Percentiles rank a stretch among this genome's conserved stretches.
Evolutionary conservation across 2,329 filamentous ascomycete genomes (phyloP).

Genomic region (Amesomyces nigricolor): DNA sequence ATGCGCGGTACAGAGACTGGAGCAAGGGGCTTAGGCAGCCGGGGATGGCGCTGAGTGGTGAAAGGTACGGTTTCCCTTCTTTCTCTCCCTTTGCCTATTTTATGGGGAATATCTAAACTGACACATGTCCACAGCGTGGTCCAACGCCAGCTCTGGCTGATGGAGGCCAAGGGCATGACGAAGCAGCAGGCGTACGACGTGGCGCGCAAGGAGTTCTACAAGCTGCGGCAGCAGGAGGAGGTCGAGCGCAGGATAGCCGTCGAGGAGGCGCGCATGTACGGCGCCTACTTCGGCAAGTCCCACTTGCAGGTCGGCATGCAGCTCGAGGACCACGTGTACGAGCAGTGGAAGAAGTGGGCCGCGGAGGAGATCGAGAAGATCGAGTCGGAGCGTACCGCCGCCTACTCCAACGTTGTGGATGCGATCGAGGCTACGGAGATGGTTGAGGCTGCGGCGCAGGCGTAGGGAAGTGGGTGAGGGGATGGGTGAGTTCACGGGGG

Average conservation of each 20-base stretch:
- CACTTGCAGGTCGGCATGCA: conserved; percentile 71
- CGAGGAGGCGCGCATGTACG: conserved; percentile 81
- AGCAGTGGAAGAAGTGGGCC: conserved; percentile 83
- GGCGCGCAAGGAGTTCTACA: conserved; percentile 87
- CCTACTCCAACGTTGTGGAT: conserved; percentile 40
- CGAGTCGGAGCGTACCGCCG: conserved; percentile 37
- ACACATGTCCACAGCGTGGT: conserved; percentile 60
- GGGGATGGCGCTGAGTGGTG: conserved; percentile 72
- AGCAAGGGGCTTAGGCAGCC: conserved; percentile 66
- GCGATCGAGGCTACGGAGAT: conserved; percentile 24
- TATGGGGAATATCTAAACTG: not conserved
- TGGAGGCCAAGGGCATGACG: conserved; percentile 58
- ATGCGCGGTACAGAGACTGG: conserved; percentile 74
- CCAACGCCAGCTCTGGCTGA: conserved; percentile 83
- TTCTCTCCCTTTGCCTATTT: not conserved
- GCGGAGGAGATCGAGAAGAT: conserved; percentile 39
- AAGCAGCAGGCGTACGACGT: conserved; percentile 73
- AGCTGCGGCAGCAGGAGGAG: conserved; percentile 73
- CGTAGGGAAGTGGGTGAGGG: not conserved
- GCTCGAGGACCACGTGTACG: conserved; percentile 73
- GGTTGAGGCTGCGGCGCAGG: not conserved
- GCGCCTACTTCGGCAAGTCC: conserved; percentile 81
- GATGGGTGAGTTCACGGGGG: not conserved
- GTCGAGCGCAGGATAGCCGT: conserved; percentile 74
- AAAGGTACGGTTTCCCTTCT: conserved; percentile 56